These are phyloP conservation scores for Pyronema domesticum DNA, from an alignment of 495 filamentous ascomycete species.

Conservation along the genomic window DNA sequence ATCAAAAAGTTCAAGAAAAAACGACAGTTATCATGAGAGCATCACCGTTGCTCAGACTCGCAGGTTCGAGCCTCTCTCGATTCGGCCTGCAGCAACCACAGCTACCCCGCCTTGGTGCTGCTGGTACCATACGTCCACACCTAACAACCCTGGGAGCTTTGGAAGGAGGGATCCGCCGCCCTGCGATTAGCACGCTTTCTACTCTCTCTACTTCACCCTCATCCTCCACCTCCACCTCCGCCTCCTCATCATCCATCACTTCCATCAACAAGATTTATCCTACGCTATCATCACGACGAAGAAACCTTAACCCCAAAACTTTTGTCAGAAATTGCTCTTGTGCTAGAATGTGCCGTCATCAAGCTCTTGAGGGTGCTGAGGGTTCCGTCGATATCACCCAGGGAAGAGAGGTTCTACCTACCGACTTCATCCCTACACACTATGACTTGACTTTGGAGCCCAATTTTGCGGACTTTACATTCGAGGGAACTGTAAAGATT, in stretches of 20 bases:
- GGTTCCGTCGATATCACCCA: conserved; percentile 21
- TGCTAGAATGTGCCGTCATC: conserved; percentile 21
- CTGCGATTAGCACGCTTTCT: neutral
- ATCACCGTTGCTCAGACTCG: no score
- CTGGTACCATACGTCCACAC: neutral
- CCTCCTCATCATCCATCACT: neutral
- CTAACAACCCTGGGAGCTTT: neutral
- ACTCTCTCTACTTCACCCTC: neutral
- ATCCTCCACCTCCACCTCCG: neutral
- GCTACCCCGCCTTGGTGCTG: neutral
- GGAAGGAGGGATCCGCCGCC: neutral
- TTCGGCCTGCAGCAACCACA: neutral
- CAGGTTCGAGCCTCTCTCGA: no score
- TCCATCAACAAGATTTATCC: neutral
- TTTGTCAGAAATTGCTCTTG: conserved; percentile 22
- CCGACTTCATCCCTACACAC: conserved; percentile 46
- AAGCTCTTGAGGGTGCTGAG: conserved; percentile 13
- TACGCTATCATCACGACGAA: conserved; percentile 1
- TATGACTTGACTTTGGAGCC: conserved; percentile 61
- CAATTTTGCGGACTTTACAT: conserved; percentile 50
- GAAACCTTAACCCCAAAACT: conserved; percentile 7
- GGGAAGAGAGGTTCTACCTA: conserved; percentile 42
- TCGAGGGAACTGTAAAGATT: conserved; percentile 49
- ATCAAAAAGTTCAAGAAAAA: no score
- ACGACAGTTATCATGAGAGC: no score